Conservation (phyloP, 805 yeast genomes). For the Ogataea naganishii region DNA sequence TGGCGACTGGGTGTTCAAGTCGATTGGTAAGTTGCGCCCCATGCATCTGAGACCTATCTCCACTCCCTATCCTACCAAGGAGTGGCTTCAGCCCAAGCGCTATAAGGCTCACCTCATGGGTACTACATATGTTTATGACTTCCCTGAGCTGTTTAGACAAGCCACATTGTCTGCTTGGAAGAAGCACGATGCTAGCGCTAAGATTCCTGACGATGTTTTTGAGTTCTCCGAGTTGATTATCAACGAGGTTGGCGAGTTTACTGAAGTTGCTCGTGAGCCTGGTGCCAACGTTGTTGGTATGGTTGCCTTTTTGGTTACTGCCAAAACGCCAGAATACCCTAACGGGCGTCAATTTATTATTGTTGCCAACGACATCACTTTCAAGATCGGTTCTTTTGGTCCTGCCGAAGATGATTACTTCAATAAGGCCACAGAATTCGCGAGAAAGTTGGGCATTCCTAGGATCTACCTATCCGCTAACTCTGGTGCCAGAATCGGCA, state of each 20-base stretch:
- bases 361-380: conserved; percentile 96
- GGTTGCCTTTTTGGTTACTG: conserved; percentile 91
- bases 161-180: conserved; percentile 85
- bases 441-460: conserved; percentile 88
- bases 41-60: conserved; percentile 96
- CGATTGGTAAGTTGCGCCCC: conserved; percentile 89
- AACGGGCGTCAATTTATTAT: conserved; percentile 88
- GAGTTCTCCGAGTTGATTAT: conserved; percentile 72
- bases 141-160: conserved; percentile 97
- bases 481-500: conserved; percentile 98
- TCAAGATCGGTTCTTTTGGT: conserved; percentile 97
- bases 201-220: conserved; percentile 71
- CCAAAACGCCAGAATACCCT: conserved; percentile 95
- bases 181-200: conserved; percentile 42
- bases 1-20: conserved; percentile 96
- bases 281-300: conserved; percentile 95
- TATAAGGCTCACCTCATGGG: conserved; percentile 98
- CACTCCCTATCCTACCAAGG: conserved; percentile 96
- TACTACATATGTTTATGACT: conserved; percentile 95
- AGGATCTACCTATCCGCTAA: conserved; percentile 94
- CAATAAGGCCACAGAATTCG: conserved; percentile 85
- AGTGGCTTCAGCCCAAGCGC: conserved; percentile 96
- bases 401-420: conserved; percentile 92
- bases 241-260: conserved; percentile 71
- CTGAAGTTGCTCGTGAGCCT: conserved; percentile 90